Base-by-base conservation (phyloP, 345 rosid species). In the Brassica rapa region DNA sequence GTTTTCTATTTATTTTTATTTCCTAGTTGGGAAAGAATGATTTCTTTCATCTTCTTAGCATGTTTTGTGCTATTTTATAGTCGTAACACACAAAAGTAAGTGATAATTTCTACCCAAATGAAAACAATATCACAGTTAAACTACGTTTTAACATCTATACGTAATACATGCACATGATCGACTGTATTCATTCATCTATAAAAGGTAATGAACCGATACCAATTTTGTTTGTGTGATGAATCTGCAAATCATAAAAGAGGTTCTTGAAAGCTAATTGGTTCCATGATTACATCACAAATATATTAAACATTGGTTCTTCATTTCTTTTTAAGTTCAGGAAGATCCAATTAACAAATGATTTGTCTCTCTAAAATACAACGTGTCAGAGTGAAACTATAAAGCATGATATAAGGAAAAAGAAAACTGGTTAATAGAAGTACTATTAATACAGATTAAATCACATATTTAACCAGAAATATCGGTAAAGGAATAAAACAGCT, bases 311-410 rank as follows among this genome's bases (percentile, higher is more conserved):
- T 4, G n/a, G 16, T 46, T 46, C 16, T 49, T n/a, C 5, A 49
- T 14, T 49, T 12, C 14, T 12, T 46, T 46, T 43, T 11, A 43
- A 43, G 51, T n/a, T 43, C 51, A 43, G n/a, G 12, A 43, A 43
- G 46, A 39, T 39, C 46, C 3, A 3, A 39, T 39, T 39, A 11
- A 39, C 46, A 39, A 39, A 43, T 43, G 51, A 43, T 43, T 3
- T 11, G 51, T 51, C 72, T 69, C 2, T 16, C 15, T 25, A 8
- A 12, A 24, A 37, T 62, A 29, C 21, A 62, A 30, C 62, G 35
- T 43, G 55, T 21, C 19, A 66, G 32, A 39, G 56, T 12, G 57
- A 43, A 69, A 29, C 73, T 71, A 53, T 19, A 53, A 30, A 70
- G 49, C 63, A 71, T 59, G 15, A 59, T 37, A 59, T 5, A n/a